These are phyloP conservation scores for Colletotrichum zoysiae DNA, from an alignment of 2,329 filamentous ascomycete species.

Conservation along the genomic window DNA sequence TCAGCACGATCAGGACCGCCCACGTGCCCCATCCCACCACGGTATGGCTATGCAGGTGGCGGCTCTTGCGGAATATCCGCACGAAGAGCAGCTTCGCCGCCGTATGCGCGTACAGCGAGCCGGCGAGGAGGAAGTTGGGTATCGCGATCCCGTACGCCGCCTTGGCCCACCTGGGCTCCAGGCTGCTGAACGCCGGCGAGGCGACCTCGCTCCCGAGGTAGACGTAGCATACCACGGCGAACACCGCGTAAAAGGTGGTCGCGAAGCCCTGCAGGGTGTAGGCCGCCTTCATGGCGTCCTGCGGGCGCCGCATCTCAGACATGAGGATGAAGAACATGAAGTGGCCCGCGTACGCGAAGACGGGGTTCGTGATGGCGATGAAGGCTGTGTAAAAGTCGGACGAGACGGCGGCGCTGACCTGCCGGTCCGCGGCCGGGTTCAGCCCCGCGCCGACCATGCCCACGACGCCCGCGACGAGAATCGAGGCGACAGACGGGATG, in stretches of 20 bases:
- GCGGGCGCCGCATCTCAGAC: constrained; percentile 64
- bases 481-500: constrained; percentile 59
- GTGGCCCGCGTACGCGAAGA: constrained; percentile 65
- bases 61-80: constrained; percentile 59
- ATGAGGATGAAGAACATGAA: constrained; percentile 68
- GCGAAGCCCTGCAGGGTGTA: constrained; percentile 63
- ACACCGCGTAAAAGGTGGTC: constrained; percentile 63
- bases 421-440: constrained; percentile 53
- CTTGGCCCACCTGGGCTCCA: constrained; percentile 60
- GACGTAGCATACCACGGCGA: constrained; percentile 63
- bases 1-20: constrained; percentile 58
- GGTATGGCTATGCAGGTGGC: constrained; percentile 62
- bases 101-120: constrained; percentile 63
- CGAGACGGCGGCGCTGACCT: constrained; percentile 53
- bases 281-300: constrained; percentile 64
- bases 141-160: constrained; percentile 64
- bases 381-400: constrained; percentile 51
- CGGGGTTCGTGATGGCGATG: constrained; percentile 57
- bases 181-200: constrained; percentile 62
- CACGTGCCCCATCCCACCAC: constrained; percentile 61
- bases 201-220: constrained; percentile 61
- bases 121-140: constrained; percentile 64
- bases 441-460: constrained; percentile 63
- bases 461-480: constrained; percentile 62
- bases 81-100: constrained; percentile 65